These are phyloP conservation scores for Rhinocladiella similis DNA, from an alignment of 2,329 filamentous ascomycete species.

Conservation along the genomic window DNA sequence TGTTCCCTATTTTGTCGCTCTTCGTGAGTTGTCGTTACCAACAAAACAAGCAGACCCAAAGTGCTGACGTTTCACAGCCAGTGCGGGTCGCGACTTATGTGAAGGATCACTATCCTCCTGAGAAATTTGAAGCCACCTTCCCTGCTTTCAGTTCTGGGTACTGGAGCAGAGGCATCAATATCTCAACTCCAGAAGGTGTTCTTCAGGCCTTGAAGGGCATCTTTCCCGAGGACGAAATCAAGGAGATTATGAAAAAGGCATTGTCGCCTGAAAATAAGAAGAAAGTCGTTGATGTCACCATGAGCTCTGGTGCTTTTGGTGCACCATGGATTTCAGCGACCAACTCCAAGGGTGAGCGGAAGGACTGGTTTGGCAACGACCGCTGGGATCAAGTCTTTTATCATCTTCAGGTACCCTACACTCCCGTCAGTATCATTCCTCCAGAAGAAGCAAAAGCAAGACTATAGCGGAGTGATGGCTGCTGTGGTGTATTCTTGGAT, in stretches of 20 bases:
- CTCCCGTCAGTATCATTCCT: conserved; percentile 14
- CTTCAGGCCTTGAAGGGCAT: conserved; percentile 19
- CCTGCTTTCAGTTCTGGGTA: conserved; percentile 21
- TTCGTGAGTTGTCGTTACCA: conserved; percentile 13
- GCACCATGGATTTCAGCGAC: conserved; percentile 20
- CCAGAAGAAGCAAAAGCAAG: conserved; percentile 19
- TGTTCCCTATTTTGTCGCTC: conserved; percentile 22
- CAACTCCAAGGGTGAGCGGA: conserved; percentile 17
- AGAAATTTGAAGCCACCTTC: conserved; percentile 22
- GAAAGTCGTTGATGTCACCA: conserved; percentile 20
- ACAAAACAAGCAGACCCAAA: background rate
- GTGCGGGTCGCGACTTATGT: conserved; percentile 25
- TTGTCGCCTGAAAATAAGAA: conserved; percentile 20
- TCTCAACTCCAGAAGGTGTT: conserved; percentile 18
- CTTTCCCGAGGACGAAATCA: conserved; percentile 21
- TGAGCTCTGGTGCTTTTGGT: conserved; percentile 19
- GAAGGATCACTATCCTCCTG: conserved; percentile 23
- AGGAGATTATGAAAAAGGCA: conserved; percentile 22
- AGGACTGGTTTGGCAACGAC: conserved; percentile 24
- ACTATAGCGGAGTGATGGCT: background rate
- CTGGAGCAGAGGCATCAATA: conserved; percentile 25
- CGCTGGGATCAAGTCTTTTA: conserved; percentile 23
- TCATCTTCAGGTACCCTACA: conserved; percentile 17
- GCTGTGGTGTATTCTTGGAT: background rate
- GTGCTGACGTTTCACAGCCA: conserved; percentile 1